Conservation (phyloP, 345 rosid species). For the Bretschneidera sinensis region DNA sequence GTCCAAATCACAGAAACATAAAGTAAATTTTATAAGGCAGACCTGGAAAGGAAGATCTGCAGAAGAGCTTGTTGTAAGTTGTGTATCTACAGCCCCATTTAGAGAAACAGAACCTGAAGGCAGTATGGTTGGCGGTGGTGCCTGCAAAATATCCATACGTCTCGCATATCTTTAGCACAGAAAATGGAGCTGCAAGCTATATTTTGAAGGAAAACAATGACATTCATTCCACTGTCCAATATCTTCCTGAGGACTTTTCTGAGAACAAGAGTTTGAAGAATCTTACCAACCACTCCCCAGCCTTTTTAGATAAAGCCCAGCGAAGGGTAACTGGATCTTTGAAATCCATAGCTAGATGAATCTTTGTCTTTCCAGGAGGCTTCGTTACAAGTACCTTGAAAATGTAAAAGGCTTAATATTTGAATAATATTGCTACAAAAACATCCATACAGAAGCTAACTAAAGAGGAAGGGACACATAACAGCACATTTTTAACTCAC, state of each 20-base stretch:
- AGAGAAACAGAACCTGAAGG: constrained; percentile 73
- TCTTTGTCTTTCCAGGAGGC: constrained; percentile 54
- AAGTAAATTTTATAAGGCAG: constrained; percentile 15
- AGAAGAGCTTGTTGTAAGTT: constrained; percentile 34
- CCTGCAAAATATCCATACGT: constrained; percentile 51
- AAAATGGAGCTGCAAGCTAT: constrained; percentile 15
- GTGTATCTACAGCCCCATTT: constrained; percentile 58
- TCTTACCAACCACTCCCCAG: constrained; percentile 96
- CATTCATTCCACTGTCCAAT: constrained; percentile 9
- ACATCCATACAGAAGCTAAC: background rate
- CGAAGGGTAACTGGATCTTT: constrained; percentile 72
- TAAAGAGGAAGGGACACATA: constrained; percentile 3
- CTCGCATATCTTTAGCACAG: constrained; percentile 15
- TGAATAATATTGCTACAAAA: constrained; percentile 17
- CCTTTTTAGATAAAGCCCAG: constrained; percentile 87
- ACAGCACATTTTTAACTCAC: constrained; percentile 41
- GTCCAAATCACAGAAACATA: constrained; percentile 9
- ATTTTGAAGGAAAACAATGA: constrained; percentile 11
- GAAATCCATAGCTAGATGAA: constrained; percentile 65
- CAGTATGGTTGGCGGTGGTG: constrained; percentile 57
- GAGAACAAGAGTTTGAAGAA: constrained; percentile 11
- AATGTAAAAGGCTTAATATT: constrained; percentile 12
- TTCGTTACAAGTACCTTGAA: constrained; percentile 73
- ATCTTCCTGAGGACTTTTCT: background rate
- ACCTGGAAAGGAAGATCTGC: constrained; percentile 64